These are phyloP conservation scores for Acacia concinna DNA, from an alignment of 331 rosid species.

Conservation along the genomic window DNA sequence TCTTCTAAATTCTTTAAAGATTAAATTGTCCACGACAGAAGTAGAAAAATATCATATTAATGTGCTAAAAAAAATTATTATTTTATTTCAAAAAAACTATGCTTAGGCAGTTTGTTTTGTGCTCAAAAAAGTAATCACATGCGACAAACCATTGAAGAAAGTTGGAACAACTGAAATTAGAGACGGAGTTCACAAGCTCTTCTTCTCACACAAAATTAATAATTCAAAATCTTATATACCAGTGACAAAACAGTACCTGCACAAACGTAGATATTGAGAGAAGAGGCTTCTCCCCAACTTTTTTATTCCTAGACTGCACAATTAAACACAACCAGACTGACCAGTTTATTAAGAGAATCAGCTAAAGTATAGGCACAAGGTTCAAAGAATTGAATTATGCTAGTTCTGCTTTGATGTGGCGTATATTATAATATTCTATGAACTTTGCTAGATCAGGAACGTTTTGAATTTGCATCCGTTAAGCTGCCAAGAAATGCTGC, in stretches of 20 bases:
- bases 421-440: neutral
- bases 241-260: conserved; percentile 59
- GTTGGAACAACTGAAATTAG: neutral
- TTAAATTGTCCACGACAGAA: conserved; percentile 14
- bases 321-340: conserved; percentile 34
- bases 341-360: conserved; percentile 15
- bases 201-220: conserved; percentile 18
- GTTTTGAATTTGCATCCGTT: conserved; percentile 1
- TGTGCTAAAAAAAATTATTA: neutral
- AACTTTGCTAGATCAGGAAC: conserved; percentile 9
- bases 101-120: neutral
- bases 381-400: neutral
- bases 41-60: neutral
- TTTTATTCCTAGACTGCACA: conserved; percentile 91
- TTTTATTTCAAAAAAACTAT: conserved; percentile 13
- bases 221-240: neutral
- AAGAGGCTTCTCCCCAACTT: conserved; percentile 98
- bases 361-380: neutral
- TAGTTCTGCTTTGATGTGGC: neutral
- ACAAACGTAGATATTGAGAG: conserved; percentile 78
- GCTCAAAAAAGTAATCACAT: conserved; percentile 22
- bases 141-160: conserved; percentile 24
- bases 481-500: conserved; percentile 13
- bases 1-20: neutral
- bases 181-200: conserved; percentile 1